phyloP scores from a whole-genome alignment of 257 asterid genomes.

The Misopates orontium region DNA sequence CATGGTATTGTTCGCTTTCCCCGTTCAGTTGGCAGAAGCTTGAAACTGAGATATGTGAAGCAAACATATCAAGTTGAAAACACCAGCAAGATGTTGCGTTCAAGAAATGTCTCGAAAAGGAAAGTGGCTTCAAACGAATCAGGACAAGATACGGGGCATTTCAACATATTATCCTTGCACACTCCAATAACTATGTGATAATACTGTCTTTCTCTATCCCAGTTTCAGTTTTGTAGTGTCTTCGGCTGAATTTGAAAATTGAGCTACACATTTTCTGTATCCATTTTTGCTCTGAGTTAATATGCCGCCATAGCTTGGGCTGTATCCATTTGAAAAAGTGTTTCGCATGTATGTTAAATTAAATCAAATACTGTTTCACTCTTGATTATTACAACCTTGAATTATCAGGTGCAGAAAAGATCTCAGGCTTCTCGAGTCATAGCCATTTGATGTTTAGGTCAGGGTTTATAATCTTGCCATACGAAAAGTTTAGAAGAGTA shows the following conservation, averaged over 20 bases:
- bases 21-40: conserved; percentile 27
- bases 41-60: conserved; percentile 44
- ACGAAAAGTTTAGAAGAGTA: too few relatives aligned
- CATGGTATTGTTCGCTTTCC: conserved; percentile 44
- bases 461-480: neutral
- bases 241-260: conserved; percentile 24
- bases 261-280: conserved; percentile 28
- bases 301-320: neutral
- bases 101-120: conserved; percentile 38
- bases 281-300: conserved; percentile 14
- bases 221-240: conserved; percentile 51
- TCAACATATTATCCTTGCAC: conserved; percentile 65
- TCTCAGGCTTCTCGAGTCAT: too few relatives aligned
- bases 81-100: conserved; percentile 28
- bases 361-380: neutral
- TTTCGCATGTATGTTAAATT: neutral
- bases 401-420: too few relatives aligned
- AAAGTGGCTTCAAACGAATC: conserved; percentile 26
- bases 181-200: conserved; percentile 39
- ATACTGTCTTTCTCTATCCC: neutral
- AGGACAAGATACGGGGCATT: conserved; percentile 33
- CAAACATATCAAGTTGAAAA: conserved; percentile 27
- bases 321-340: neutral
- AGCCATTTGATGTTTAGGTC: neutral
- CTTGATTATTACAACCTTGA: too few relatives aligned